Conservation (phyloP, 2,329 filamentous ascomycete species). For the Neopestalotiopsis rosae region DNA sequence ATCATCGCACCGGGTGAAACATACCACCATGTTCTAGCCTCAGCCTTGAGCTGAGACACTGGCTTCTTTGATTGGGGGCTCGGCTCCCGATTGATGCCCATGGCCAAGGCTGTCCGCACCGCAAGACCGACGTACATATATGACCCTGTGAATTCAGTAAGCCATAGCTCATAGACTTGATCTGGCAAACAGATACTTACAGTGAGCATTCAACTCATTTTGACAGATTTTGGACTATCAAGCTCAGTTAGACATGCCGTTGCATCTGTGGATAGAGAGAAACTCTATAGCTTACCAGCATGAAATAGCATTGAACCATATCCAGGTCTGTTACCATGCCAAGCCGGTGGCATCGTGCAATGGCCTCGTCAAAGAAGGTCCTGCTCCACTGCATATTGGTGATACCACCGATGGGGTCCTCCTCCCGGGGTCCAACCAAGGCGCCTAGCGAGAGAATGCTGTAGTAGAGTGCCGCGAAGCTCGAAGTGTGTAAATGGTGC, state of each 20-base stretch:
- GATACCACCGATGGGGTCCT: conserved; percentile 47
- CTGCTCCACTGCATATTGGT: conserved; percentile 52
- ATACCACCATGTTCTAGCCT: conserved; percentile 53
- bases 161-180: too few relatives aligned
- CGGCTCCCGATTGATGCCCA: conserved; percentile 51
- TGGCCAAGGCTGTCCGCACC: conserved; percentile 51
- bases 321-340: conserved; percentile 51
- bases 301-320: conserved; percentile 52
- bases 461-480: conserved; percentile 53
- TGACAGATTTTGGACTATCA: conserved; percentile 52
- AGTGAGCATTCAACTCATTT: conserved; percentile 53
- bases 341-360: conserved; percentile 41
- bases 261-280: background rate
- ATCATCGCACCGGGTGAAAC: conserved; percentile 19
- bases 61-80: conserved; percentile 35
- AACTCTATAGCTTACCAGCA: conserved; percentile 40
- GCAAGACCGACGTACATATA: conserved; percentile 55
- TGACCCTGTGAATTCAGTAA: conserved; percentile 32
- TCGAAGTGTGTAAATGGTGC: conserved; percentile 33
- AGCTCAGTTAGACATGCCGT: background rate
- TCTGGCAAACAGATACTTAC: conserved; percentile 31
- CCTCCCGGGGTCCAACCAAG: conserved; percentile 48
- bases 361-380: conserved; percentile 49
- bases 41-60: conserved; percentile 38
- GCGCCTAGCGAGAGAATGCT: conserved; percentile 52